Base-by-base conservation (phyloP, 2,329 filamentous ascomycete species). In the Beauveria asiatica region DNA sequence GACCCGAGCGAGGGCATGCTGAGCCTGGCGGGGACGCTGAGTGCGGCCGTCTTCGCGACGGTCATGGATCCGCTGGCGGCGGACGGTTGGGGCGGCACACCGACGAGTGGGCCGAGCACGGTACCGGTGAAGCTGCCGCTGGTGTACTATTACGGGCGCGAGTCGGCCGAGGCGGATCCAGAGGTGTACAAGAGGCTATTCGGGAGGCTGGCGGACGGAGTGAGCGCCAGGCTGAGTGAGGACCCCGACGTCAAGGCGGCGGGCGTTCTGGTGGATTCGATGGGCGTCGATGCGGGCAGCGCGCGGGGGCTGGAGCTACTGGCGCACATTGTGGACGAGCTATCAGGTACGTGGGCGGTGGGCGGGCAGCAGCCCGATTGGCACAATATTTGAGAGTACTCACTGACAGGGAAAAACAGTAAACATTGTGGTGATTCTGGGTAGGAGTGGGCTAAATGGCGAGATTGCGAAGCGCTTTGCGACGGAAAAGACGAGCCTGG, bases 71-170 rank as follows among this genome's bases (percentile, higher is more conserved):
- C 96, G 1, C 81, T 83, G 67, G 78, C 80, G 2, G 89, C 93
- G 68, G 87, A 91, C 63, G 90, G 89, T 21, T 97, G 92, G 86
- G 94, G 94, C 10, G 90, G 83, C 65, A 92, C 90, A 66, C 92
- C 93, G 0, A 96, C 92, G 67, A 95, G 89, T 65, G 94, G 93
- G 0, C 92, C 94, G 0, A 94, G 88, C 66, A 83, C 86, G 0
- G 86, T 96, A 19, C 92, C 93, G 0, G 90, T 96, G 57, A 97
- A 97, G 77, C 80, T 96, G 67, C 94, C 94, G 5, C 76, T 99
- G 58, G 91, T 93, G 30, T 96, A 96, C 70, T 90, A 92, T 73
- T 96, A 90, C 72, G 93, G 94, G 17, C 78, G 88, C 64, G 80
- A 83, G 57, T 85, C 80, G 63, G 83, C 90, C 0, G 87, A 91